These are phyloP conservation scores for Delphinella strobiligena DNA, from an alignment of 2,329 filamentous ascomycete genomes.

Conservation along the genomic window DNA sequence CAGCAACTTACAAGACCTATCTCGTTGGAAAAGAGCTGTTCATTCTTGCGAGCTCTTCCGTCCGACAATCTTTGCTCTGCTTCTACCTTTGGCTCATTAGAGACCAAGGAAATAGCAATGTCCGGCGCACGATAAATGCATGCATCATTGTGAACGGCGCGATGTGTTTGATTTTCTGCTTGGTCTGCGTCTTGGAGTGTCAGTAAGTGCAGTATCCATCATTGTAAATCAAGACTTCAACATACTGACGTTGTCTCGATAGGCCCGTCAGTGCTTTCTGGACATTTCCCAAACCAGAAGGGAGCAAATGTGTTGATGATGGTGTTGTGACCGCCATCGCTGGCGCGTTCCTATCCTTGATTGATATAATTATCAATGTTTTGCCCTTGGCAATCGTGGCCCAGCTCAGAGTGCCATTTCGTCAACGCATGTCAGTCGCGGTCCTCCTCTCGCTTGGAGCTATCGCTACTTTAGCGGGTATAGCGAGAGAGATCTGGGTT, in stretches of 20 bases:
- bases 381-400: conserved; percentile 32
- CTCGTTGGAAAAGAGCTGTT: conserved; percentile 31
- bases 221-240: conserved; percentile 6
- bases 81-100: conserved; percentile 35
- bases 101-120: conserved; percentile 26
- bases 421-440: conserved; percentile 17
- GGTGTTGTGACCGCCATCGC: conserved; percentile 24
- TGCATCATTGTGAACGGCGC: conserved; percentile 24
- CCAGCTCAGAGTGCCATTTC: conserved; percentile 28
- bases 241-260: background rate
- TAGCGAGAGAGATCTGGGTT: conserved; percentile 31
- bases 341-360: conserved; percentile 29
- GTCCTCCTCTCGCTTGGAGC: conserved; percentile 11
- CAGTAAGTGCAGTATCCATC: conserved; percentile 14
- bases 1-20: conserved; percentile 24
- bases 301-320: conserved; percentile 28
- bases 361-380: conserved; percentile 29
- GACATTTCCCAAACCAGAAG: conserved; percentile 19
- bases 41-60: conserved; percentile 29
- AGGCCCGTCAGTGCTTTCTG: conserved; percentile 30
- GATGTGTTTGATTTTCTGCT: conserved; percentile 25
- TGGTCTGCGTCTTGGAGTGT: conserved; percentile 27
- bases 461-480: conserved; percentile 17
- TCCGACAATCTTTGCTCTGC: conserved; percentile 30
- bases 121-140: conserved; percentile 27